These are phyloP conservation scores for Metarhizium album DNA, from an alignment of 2,329 filamentous ascomycete species.

Conservation along the genomic window DNA sequence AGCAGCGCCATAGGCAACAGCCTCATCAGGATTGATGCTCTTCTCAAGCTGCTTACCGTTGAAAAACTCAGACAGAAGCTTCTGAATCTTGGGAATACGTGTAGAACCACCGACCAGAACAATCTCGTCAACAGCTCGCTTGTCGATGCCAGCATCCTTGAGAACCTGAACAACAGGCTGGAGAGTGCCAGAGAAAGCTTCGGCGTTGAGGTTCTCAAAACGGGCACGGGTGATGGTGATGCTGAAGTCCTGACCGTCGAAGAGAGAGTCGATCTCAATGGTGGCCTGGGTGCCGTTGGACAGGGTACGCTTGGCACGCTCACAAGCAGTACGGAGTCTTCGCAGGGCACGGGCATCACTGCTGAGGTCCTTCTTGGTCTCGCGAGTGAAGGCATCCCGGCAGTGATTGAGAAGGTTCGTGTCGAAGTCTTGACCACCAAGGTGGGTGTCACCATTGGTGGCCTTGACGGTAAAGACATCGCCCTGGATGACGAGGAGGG, in stretches of 20 bases:
- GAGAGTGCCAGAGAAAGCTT: constrained; percentile 86
- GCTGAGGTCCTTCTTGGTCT: constrained; percentile 67
- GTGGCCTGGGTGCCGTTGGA: constrained; percentile 96
- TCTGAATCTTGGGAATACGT: constrained; percentile 98
- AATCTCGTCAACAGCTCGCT: constrained; percentile 92
- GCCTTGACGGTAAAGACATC: constrained; percentile 99
- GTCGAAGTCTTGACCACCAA: constrained; percentile 95
- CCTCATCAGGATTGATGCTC: constrained; percentile 99
- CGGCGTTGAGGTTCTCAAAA: constrained; percentile 97
- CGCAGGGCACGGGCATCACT: constrained; percentile 85
- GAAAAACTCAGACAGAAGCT: constrained; percentile 98
- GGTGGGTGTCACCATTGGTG: constrained; percentile 92
- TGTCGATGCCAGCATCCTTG: constrained; percentile 81
- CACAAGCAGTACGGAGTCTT: constrained; percentile 92
- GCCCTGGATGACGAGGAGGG: constrained; percentile 95
- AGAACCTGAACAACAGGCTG: constrained; percentile 94
- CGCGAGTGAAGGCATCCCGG: constrained; percentile 82
- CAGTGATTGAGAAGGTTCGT: constrained; percentile 93
- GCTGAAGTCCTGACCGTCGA: constrained; percentile 96
- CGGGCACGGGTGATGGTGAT: constrained; percentile 94
- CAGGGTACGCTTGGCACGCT: constrained; percentile 98
- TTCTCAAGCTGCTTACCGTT: constrained; percentile 99
- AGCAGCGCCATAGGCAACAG: constrained; percentile 95
- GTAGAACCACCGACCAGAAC: constrained; percentile 98
- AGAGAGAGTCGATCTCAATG: constrained; percentile 97